Evolutionary conservation across 345 rosid species (phyloP).

Genomic region (Camelina neglecta): DNA sequence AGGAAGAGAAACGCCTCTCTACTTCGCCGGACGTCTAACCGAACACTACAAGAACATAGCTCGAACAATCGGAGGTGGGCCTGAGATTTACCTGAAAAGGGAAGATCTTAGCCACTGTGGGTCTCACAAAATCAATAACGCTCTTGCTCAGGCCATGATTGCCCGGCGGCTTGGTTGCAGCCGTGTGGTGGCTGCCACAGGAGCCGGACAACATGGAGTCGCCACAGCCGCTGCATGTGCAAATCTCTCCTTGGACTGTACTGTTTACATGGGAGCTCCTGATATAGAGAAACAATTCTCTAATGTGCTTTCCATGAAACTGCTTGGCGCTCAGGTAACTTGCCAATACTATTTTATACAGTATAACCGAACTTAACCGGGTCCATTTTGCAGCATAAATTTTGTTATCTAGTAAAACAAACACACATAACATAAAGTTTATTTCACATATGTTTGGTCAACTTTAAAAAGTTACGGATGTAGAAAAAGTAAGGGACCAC

Average conservation of each 20-base stretch:
- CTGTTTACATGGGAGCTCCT: constrained; percentile 66
- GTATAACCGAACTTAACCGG: not conserved
- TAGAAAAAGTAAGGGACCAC: not conserved
- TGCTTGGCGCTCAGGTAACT: constrained; percentile 67
- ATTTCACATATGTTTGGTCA: not conserved
- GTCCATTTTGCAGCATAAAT: not conserved
- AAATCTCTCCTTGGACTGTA: constrained; percentile 67
- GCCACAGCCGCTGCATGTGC: constrained; percentile 91
- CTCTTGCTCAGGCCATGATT: constrained; percentile 84
- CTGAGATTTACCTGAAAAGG: constrained; percentile 80
- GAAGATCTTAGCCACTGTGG: constrained; percentile 86
- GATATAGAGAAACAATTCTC: constrained; percentile 73
- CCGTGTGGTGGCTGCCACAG: constrained; percentile 69
- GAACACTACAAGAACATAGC: constrained; percentile 57
- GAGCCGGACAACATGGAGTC: constrained; percentile 91
- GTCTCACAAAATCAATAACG: constrained; percentile 85
- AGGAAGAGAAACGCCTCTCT: constrained; percentile 84
- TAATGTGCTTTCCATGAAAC: constrained; percentile 62
- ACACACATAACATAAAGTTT: not conserved
- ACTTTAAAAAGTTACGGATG: not conserved
- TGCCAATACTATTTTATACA: not conserved
- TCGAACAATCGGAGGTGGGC: constrained; percentile 51
- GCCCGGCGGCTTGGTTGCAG: constrained; percentile 75
- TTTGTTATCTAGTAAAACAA: not conserved
- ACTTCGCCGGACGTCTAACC: constrained; percentile 70